Conservation (phyloP, 2,329 filamentous ascomycete genomes). For the Fusarium sp. region DNA sequence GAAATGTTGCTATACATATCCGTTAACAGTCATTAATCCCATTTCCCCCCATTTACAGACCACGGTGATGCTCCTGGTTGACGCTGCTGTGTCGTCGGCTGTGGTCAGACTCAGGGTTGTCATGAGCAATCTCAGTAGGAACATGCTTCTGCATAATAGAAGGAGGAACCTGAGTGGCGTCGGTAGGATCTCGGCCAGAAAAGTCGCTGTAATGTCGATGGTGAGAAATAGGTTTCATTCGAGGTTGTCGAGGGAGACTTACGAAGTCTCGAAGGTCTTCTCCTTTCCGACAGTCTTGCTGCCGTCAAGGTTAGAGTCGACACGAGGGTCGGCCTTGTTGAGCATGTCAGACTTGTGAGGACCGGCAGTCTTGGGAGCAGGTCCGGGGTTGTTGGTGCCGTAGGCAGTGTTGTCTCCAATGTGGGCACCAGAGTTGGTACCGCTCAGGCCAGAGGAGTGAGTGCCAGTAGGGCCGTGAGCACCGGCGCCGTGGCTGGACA, state of each 20-base stretch:
- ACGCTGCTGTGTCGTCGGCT: constrained; percentile 60
- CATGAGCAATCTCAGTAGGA: constrained; percentile 59
- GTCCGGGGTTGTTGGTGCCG: constrained; percentile 50
- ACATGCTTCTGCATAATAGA: constrained; percentile 62
- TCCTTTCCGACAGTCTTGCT: constrained; percentile 61
- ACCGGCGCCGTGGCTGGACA: constrained; percentile 24
- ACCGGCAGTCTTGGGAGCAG: constrained; percentile 51
- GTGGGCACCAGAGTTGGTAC: constrained; percentile 13
- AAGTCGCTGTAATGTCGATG: constrained; percentile 24
- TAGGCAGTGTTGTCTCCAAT: constrained; percentile 31
- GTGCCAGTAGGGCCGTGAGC: constrained; percentile 27
- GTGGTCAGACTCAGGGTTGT: constrained; percentile 56
- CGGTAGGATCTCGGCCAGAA: constrained; percentile 59
- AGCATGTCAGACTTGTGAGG: constrained; percentile 59
- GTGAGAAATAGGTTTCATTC: constrained; percentile 23
- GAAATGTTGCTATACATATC: constrained; percentile 37
- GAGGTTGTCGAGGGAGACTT: constrained; percentile 42
- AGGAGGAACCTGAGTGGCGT: constrained; percentile 68
- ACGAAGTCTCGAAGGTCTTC: constrained; percentile 57
- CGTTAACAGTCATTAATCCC: constrained; percentile 18
- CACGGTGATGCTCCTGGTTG: constrained; percentile 61
- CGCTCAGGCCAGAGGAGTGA: constrained; percentile 14
- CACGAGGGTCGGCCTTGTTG: constrained; percentile 65
- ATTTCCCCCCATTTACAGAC: constrained; percentile 51
- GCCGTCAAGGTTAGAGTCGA: constrained; percentile 64